These are phyloP conservation scores for Dianthus caryophyllus DNA, from an alignment of 148 eudicot species.

Conservation along the genomic window DNA sequence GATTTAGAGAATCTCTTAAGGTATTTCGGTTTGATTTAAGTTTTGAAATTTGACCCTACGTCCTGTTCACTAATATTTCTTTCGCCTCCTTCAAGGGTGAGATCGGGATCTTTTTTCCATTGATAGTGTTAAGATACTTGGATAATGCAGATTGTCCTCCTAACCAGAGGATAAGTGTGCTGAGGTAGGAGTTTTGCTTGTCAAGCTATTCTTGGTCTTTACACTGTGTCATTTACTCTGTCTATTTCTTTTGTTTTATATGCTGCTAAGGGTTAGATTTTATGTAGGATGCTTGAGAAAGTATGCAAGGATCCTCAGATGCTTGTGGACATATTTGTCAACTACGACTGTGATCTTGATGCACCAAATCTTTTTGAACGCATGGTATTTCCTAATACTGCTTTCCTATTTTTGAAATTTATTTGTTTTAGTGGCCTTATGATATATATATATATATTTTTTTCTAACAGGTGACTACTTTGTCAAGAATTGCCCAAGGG, in stretches of 20 bases:
- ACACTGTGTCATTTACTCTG: neutral
- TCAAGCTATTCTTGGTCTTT: conserved; percentile 12
- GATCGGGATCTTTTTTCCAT: conserved; percentile 93
- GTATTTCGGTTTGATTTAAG: conserved; percentile 30
- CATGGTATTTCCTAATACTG: conserved; percentile 43
- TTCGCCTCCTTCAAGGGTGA: conserved; percentile 62
- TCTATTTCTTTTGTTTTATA: conserved; percentile 7
- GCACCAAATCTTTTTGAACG: conserved; percentile 95
- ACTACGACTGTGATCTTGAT: conserved; percentile 92
- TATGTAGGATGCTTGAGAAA: conserved; percentile 94
- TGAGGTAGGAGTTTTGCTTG: conserved; percentile 46
- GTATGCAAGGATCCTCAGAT: conserved; percentile 89
- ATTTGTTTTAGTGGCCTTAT: neutral
- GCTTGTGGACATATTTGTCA: conserved; percentile 95
- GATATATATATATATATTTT: neutral
- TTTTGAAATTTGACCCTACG: conserved; percentile 1
- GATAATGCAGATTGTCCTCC: conserved; percentile 68
- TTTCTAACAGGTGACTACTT: conserved; percentile 53
- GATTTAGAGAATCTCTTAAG: conserved; percentile 87
- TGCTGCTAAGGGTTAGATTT: conserved; percentile 16
- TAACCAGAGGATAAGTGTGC: conserved; percentile 64
- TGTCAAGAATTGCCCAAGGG: conserved; percentile 92
- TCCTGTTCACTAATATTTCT: conserved; percentile 12
- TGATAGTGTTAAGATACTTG: conserved; percentile 74
- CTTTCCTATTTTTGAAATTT: conserved; percentile 1